These are phyloP conservation scores for Tetrahymena thermophila DNA, from an alignment of 73 alveolate species.

Conservation along the genomic window DNA sequence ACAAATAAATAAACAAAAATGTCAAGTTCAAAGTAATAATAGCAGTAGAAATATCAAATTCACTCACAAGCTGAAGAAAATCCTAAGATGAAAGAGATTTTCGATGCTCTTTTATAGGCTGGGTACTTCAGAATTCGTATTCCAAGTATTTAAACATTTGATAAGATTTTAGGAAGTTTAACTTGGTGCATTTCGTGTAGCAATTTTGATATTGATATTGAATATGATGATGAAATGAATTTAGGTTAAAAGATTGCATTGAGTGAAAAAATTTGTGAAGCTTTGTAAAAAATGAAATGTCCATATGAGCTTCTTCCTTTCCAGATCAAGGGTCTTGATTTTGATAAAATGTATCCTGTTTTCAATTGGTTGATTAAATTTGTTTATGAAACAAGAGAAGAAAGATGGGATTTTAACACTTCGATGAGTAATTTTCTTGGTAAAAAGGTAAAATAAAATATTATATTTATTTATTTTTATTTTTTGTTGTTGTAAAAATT, in stretches of 20 bases:
- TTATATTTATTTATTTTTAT: background rate
- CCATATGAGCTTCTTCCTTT: constrained; percentile 83
- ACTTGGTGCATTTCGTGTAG: constrained; percentile 90
- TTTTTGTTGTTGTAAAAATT: background rate
- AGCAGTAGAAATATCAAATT: background rate
- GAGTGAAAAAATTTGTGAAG: constrained; percentile 79
- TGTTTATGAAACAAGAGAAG: constrained; percentile 88
- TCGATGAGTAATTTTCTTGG: constrained; percentile 45
- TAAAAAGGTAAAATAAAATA: constrained; percentile 30
- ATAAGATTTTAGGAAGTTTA: constrained; percentile 93
- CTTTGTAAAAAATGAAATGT: constrained; percentile 80
- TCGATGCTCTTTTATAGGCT: constrained; percentile 78
- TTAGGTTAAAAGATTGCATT: constrained; percentile 88
- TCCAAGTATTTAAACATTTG: constrained; percentile 80
- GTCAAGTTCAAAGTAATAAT: background rate
- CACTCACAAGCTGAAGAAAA: constrained; percentile 5
- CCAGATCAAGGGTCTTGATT: constrained; percentile 90
- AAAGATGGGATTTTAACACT: constrained; percentile 76
- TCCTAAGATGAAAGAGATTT: constrained; percentile 55
- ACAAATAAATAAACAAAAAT: background rate
- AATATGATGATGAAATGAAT: constrained; percentile 88
- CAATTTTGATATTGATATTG: constrained; percentile 85
- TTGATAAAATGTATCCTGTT: constrained; percentile 73
- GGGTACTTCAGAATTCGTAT: constrained; percentile 94
- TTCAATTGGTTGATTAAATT: constrained; percentile 89